Evolutionary conservation across 192 early-diverging fungal species (phyloP), one percentile per base, ranked within the genome.

Genomic region (Entomortierella beljakovae): DNA sequence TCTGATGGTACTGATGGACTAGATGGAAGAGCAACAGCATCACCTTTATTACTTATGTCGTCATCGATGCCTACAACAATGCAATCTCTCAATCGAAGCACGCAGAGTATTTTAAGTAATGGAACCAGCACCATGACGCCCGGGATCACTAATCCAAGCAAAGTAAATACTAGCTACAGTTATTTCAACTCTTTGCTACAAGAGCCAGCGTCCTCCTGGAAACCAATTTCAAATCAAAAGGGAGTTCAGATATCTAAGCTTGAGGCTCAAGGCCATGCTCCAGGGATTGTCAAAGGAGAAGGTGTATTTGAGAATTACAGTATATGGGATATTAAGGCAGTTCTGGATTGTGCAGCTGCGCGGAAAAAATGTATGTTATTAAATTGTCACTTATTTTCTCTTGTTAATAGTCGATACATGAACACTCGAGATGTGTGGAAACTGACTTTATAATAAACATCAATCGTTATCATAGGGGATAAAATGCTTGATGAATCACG

Each of bases 301-400:
- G 64, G 82, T 34, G 31, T 69, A 1, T 86, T 83, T 70, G 61
- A 82, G 9, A 40, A 71, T 20, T 86, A 81, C 31, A 71, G 79
- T 33, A 81, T 86, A 40, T 86, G 85, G 85, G 85, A 86, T 55
- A 67, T 82, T 20, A 86, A 86, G 55, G 81, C 85, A 0, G 79
- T 73, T 9, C 20, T 86, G 28, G 83, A 82, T 46, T 82, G 74
- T 61, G 34, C 68, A 13, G 74, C 79, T 10, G 76, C 84, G 4
- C 57, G 69, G 18, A 81, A 80, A 40, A 67, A 82, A n/a, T 85
- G 84, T 77, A 80, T 70, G 75, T 58, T 29, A 1, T 25, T 35
- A 33, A 1, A 16, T 31, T 13, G 15, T 49, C 35, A 15, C 25
- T 23, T 23, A 35, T 28, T 25, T 4, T 26, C 0, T 9, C n/a